Evolutionary conservation across 2,329 filamentous ascomycete genomes (phyloP).

Genomic region (Macrophomina tecta): DNA sequence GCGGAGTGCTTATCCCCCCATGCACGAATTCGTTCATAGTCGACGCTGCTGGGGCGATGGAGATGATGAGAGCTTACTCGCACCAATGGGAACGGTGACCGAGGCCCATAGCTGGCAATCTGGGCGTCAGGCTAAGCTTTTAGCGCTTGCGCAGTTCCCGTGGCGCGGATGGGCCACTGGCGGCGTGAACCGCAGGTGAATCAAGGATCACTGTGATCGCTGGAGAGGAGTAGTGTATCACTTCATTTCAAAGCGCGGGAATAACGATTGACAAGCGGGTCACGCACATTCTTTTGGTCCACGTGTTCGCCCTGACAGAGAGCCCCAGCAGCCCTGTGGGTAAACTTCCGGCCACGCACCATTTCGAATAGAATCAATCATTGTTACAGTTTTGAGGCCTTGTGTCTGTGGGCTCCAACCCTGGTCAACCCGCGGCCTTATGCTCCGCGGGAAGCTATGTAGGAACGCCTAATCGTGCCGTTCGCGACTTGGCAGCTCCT

Average conservation of each 20-base stretch:
- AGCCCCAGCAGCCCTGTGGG: constrained; percentile 2
- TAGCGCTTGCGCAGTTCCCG: background rate
- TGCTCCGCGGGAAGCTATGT: background rate
- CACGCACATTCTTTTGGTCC: constrained; percentile 1
- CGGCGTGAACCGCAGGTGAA: background rate
- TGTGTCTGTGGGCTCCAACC: background rate
- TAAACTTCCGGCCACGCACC: background rate
- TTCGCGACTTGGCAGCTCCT: background rate
- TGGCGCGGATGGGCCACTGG: background rate
- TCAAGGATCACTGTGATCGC: background rate
- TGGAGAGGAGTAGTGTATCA: background rate
- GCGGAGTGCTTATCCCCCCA: background rate
- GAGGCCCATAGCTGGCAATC: background rate
- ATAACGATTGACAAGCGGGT: background rate
- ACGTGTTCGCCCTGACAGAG: background rate
- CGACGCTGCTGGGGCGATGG: background rate
- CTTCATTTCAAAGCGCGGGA: background rate
- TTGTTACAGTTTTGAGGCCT: constrained; percentile 6
- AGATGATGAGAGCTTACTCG: background rate
- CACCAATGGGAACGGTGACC: background rate
- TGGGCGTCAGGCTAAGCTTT: background rate
- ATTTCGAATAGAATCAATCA: background rate
- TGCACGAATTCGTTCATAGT: background rate
- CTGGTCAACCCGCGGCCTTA: background rate
- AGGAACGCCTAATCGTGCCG: background rate